phyloP scores from a whole-genome alignment of 139 green algal species.

The Chlorella ohadii region DNA sequence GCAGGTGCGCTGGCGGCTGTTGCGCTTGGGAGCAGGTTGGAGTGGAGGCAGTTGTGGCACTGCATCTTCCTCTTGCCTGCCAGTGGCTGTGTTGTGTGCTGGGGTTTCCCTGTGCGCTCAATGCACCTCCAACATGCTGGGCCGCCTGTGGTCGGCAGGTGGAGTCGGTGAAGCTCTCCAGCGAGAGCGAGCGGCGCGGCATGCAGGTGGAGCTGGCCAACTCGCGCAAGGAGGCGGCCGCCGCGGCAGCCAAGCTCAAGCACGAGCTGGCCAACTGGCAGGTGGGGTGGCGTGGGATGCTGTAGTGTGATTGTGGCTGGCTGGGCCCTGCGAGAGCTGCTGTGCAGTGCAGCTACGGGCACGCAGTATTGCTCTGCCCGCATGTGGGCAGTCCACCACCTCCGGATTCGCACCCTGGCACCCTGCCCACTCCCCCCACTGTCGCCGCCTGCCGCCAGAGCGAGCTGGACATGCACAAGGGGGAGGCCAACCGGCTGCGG shows the following conservation, averaged over 20 bases:
- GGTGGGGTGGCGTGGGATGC: background rate
- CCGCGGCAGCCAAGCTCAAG: slow-evolving; percentile 60
- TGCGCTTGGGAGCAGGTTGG: background rate
- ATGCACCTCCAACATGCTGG: too few species aligned
- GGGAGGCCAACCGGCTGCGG: slow-evolving; percentile 59
- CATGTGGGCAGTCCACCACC: too few species aligned
- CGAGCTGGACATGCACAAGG: slow-evolving; percentile 62
- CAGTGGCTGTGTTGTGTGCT: too few species aligned
- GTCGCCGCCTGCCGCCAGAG: background rate
- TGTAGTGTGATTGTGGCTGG: background rate
- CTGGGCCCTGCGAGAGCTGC: too few species aligned
- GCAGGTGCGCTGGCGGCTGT: slow-evolving; percentile 52
- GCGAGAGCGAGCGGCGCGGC: slow-evolving; percentile 54
- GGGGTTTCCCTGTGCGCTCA: too few species aligned
- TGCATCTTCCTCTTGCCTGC: too few species aligned
- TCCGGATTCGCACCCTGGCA: too few species aligned
- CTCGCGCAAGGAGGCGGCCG: slow-evolving; percentile 61
- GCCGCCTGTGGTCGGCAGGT: too few species aligned
- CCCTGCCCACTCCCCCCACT: background rate
- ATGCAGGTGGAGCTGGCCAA: slow-evolving; percentile 76
- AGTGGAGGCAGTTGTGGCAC: too few species aligned
- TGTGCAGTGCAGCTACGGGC: too few species aligned
- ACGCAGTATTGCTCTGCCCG: too few species aligned
- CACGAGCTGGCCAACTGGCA: slow-evolving; percentile 60
- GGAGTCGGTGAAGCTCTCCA: slow-evolving; percentile 67